Evolutionary conservation across 78 protist genomes (phyloP), one percentile per base, ranked within the genome.

Genomic region (Chrysochromulina tobinii): DNA sequence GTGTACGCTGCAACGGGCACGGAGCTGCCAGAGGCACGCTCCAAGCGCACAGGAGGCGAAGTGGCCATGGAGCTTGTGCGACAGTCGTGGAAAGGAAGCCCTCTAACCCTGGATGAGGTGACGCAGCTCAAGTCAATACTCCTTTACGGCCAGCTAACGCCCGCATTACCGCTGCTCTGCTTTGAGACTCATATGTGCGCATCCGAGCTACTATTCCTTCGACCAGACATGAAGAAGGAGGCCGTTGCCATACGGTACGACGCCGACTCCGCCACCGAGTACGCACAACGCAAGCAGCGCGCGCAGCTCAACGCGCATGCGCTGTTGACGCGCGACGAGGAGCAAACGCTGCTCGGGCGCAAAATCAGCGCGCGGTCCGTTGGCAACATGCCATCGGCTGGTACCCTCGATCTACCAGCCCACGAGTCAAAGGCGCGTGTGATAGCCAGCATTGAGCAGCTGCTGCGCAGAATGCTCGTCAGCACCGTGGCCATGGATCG

Each of bases 1-100:
- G 20, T 83, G 51, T 83, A 83, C 88, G 88, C 69, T 1, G 88
- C 88, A 4, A 83, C 88, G n/a, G 69, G 88, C 21, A 27, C 72
- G 12, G 72, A 0, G 17, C 21, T 83, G 67, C 88, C 69, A 7
- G 88, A 83, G 48, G 58, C 48, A 57, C 68, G 69, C 12, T 58
- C 66, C 20, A 0, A 15, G 1, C 9, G 18, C 9, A 83, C 88
- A 5, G 88, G 88, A 51, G 61, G 69, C 5, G 88, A 83, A 53
- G 11, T 7, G 1, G 88, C 88, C 11, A 25, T 58, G 1, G 69
- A 25, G 38, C 88, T 83, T 2, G 58, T 83, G 3, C 88, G 88
- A 21, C 88, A 83, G 88, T 25, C 54, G 9, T 83, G 88, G 88
- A 9, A 0, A 2, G 48, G 11, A 8, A 8, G 23, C 9, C 88